Conservation (phyloP, 352 stramenopile species). For the Globisporangium mamillatum region DNA sequence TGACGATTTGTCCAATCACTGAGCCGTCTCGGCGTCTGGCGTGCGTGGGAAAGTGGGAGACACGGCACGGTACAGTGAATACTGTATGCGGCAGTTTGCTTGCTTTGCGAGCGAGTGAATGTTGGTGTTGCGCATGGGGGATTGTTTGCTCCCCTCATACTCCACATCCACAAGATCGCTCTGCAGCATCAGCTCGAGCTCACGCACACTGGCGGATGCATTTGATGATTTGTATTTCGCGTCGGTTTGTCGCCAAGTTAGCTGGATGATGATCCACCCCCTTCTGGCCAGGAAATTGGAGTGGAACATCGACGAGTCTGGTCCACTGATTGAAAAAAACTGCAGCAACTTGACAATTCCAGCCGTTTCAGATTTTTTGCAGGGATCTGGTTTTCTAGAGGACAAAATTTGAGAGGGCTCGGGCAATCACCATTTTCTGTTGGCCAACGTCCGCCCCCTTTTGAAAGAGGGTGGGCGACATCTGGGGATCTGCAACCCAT, state of each 20-base stretch:
- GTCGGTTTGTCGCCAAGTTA: not conserved
- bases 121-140: not conserved
- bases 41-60: constrained; percentile 7
- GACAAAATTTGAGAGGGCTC: not conserved
- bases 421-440: not conserved
- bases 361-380: constrained; percentile 1
- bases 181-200: not conserved
- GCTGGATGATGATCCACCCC: not conserved
- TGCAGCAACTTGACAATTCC: not conserved
- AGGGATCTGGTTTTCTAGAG: not conserved
- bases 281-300: not conserved
- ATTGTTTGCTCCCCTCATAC: not conserved
- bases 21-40: not conserved
- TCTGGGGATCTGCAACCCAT: not conserved
- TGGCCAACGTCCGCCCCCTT: not conserved
- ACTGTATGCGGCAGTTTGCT: constrained; percentile 3
- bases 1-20: not conserved
- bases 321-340: not conserved
- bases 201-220: not conserved
- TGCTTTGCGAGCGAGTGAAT: not conserved
- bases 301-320: not conserved
- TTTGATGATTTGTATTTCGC: not conserved
- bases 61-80: not conserved
- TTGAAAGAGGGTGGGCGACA: not conserved
- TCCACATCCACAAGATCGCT: not conserved